Evolutionary conservation across 495 filamentous ascomycete genomes (phyloP).

Genomic region (Penicillium malachiteum): DNA sequence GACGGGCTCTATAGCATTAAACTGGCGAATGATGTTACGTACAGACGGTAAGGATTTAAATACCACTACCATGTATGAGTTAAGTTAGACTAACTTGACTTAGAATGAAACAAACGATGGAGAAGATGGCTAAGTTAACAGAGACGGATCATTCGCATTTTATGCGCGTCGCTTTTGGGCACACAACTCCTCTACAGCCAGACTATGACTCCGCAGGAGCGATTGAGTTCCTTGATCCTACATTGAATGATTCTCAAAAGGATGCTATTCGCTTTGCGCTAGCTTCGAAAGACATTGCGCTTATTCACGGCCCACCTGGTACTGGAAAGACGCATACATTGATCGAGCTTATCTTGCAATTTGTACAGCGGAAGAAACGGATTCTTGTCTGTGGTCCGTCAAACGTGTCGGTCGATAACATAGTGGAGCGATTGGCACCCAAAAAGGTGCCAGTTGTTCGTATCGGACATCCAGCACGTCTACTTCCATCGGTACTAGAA

Average conservation of each 20-base stretch:
- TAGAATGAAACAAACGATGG: slow-evolving; percentile 90
- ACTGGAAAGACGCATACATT: slow-evolving; percentile 98
- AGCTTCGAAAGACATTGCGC: slow-evolving; percentile 74
- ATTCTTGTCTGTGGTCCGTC: slow-evolving; percentile 92
- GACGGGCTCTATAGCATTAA: slow-evolving; percentile 61
- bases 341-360: slow-evolving; percentile 89
- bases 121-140: slow-evolving; percentile 67
- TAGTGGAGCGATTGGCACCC: slow-evolving; percentile 86
- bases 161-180: slow-evolving; percentile 80
- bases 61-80: no score
- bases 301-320: slow-evolving; percentile 94
- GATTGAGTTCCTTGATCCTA: slow-evolving; percentile 74
- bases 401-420: slow-evolving; percentile 97
- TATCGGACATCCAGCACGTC: slow-evolving; percentile 87
- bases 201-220: slow-evolving; percentile 51
- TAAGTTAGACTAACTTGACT: slow-evolving; percentile 6
- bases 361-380: slow-evolving; percentile 67
- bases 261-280: slow-evolving; percentile 88
- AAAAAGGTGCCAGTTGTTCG: slow-evolving; percentile 84
- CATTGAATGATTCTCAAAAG: slow-evolving; percentile 86
- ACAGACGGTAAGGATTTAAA: slow-evolving; percentile 75
- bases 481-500: slow-evolving; percentile 83
- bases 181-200: slow-evolving; percentile 36
- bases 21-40: slow-evolving; percentile 92
- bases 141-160: slow-evolving; percentile 71